Evolutionary conservation across 1,139 yeast genomes (phyloP).

Genomic region (Protomyces macrosporus): DNA sequence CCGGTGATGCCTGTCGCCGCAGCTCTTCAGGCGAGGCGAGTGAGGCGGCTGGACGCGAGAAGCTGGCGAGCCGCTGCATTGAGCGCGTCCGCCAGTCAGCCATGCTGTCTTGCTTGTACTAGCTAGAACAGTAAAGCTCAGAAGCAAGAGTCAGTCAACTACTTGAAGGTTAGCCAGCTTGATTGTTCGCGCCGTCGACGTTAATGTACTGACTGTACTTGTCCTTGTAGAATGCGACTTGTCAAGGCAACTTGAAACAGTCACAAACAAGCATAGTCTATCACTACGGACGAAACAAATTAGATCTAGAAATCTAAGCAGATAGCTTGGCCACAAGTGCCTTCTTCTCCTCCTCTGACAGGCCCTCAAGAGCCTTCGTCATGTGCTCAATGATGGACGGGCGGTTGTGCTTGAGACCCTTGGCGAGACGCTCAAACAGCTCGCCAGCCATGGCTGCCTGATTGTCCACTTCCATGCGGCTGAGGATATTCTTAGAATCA

Average conservation of each 20-base stretch:
- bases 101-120: background rate
- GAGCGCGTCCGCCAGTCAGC: background rate
- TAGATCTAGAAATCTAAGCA: background rate
- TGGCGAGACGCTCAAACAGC: conserved; percentile 12
- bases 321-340: conserved; percentile 9
- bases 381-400: conserved; percentile 16
- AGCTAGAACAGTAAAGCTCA: background rate
- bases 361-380: conserved; percentile 21
- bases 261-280: background rate
- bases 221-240: too few relatives aligned
- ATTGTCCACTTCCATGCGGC: conserved; percentile 30
- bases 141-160: too few relatives aligned
- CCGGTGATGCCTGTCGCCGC: background rate
- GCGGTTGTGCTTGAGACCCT: conserved; percentile 14
- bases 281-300: background rate
- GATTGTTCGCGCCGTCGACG: too few relatives aligned
- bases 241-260: background rate
- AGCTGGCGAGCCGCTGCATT: background rate
- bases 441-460: conserved; percentile 26
- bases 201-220: too few relatives aligned
- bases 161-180: too few relatives aligned
- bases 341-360: conserved; percentile 22
- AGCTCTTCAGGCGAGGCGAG: background rate
- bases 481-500: conserved; percentile 20
- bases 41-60: background rate